Base-by-base conservation (phyloP, 306 rosid species). In the Luffa aegyptiaca region DNA sequence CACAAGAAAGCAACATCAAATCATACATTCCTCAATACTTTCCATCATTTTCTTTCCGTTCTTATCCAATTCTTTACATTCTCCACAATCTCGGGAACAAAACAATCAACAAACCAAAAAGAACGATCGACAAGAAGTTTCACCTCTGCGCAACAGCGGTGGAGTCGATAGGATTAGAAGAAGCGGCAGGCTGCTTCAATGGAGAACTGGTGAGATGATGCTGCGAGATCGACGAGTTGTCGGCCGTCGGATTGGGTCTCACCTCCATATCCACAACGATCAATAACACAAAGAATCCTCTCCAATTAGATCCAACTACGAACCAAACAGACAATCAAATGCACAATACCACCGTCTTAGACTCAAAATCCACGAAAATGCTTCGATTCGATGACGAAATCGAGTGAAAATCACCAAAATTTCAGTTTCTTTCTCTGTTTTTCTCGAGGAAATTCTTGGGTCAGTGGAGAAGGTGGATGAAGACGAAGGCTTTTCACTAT, bases 121-220 rank as follows among this genome's bases (percentile, higher is more conserved):
- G 59, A 45, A 62, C 31, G 35, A 80, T 31, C 9, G 49, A 56
- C 2, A 36, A 62, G 41, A 55, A 73, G 44, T 73, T 44, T 31
- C 42, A 89, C 98, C 98, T 91, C 80, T 90, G 90, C 41, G 97
- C 83, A 73, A 93, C 97, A 17, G 99, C 82, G 82, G 91, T 58
- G 57, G 93, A 80, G 76, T 95, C 97, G 56, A 93, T 86, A 18
- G 90, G 80, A n/a, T 37, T 70, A 68, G 92, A 82, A 83, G 95
- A 81, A 53, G 87, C 77, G 12, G 79, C 84, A 0, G 90, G 87
- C 51, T 86, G 87, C 84, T 88, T 90, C 45, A 86, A 78, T 10
- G 90, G 17, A 26, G 80, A 63, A 33, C 82, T 82, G 35, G 90
- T 17, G 5, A 84, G 6, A 41, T 70, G 88, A 66, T 77, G 92